Evolutionary conservation across 2,329 filamentous ascomycete species (phyloP).

Genomic region (Herpotrichia juniperi): DNA sequence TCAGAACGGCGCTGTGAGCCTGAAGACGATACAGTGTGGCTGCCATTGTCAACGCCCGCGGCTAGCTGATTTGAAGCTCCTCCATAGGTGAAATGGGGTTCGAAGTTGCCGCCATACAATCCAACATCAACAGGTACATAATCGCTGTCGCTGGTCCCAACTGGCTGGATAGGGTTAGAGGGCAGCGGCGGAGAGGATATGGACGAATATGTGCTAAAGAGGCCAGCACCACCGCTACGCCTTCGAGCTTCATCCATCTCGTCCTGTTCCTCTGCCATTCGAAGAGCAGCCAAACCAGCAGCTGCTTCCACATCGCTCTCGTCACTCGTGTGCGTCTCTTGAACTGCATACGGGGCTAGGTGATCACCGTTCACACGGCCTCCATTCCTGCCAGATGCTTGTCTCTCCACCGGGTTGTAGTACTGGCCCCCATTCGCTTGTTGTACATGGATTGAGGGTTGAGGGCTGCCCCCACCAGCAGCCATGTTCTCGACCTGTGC

Average conservation of each 20-base stretch:
- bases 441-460: slow-evolving; percentile 45
- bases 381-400: slow-evolving; percentile 35
- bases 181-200: slow-evolving; percentile 52
- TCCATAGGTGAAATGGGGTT: slow-evolving; percentile 66
- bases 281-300: slow-evolving; percentile 82
- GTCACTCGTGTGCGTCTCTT: slow-evolving; percentile 55
- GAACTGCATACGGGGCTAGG: slow-evolving; percentile 44
- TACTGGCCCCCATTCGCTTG: slow-evolving; percentile 39
- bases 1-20: slow-evolving; percentile 54
- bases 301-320: slow-evolving; percentile 89
- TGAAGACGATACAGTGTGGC: slow-evolving; percentile 50
- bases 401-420: slow-evolving; percentile 29
- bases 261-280: slow-evolving; percentile 80
- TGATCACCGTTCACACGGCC: slow-evolving; percentile 55
- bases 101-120: slow-evolving; percentile 75
- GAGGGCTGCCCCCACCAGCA: slow-evolving; percentile 36
- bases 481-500: slow-evolving; percentile 61
- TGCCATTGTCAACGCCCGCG: slow-evolving; percentile 36
- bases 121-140: slow-evolving; percentile 75
- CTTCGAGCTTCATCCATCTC: slow-evolving; percentile 64
- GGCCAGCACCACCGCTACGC: slow-evolving; percentile 62
- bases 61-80: slow-evolving; percentile 54
- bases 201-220: slow-evolving; percentile 56
- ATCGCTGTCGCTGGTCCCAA: slow-evolving; percentile 67
- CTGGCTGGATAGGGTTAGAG: slow-evolving; percentile 17